Conservation (phyloP, 495 filamentous ascomycete species). For the Tuber umbilicatum region DNA sequence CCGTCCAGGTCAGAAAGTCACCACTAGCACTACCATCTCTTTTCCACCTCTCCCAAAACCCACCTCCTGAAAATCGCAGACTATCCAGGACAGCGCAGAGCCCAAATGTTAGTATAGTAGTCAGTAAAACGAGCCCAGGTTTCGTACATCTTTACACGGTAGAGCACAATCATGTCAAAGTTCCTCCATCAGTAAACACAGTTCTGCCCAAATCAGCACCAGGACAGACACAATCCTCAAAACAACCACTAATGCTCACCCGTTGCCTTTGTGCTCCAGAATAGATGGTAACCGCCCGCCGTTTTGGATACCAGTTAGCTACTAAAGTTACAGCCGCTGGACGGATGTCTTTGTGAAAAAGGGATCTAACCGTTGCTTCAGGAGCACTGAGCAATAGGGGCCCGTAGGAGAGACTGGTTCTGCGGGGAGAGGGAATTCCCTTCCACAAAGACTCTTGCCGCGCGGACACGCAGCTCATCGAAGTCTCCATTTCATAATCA, state of each 20-base stretch:
- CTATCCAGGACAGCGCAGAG: neutral
- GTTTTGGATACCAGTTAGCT: neutral
- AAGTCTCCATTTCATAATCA: neutral
- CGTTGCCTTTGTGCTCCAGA: neutral
- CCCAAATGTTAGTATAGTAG: neutral
- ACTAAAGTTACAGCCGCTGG: neutral
- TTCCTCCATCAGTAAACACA: neutral
- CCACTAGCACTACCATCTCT: neutral
- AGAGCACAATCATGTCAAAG: neutral
- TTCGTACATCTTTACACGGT: neutral
- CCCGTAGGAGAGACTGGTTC: neutral
- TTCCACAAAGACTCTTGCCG: neutral
- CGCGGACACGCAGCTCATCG: neutral
- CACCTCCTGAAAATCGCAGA: neutral
- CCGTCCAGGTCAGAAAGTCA: neutral
- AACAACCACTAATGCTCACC: neutral
- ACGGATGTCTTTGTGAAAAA: neutral
- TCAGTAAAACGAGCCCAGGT: neutral
- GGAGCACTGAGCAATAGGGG: neutral
- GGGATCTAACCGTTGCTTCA: neutral
- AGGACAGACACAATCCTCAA: neutral
- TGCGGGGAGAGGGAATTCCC: neutral
- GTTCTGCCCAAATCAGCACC: neutral
- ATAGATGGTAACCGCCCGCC: neutral
- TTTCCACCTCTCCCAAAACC: neutral